Conservation (phyloP, 2,329 filamentous ascomycete species). For the Beauveria varroae region DNA sequence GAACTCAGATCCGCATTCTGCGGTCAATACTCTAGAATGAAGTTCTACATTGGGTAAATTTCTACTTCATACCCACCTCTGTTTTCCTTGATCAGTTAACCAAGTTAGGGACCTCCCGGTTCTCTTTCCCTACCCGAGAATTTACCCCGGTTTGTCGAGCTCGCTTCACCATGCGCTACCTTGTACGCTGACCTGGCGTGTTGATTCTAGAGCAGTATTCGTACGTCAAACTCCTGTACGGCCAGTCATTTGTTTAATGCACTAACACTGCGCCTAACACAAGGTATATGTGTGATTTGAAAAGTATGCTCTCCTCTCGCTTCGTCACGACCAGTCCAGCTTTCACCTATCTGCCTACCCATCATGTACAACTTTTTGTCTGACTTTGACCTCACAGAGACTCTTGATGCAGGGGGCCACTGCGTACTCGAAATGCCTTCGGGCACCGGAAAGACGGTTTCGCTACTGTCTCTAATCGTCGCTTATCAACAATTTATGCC, state of each 20-base stretch:
- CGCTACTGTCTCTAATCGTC: constrained; percentile 86
- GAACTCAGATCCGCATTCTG: neutral
- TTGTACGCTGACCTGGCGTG: constrained; percentile 13
- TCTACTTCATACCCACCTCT: neutral
- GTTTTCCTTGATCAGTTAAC: neutral
- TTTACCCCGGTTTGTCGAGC: constrained; percentile 43
- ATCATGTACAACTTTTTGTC: neutral
- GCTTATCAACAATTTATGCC: constrained; percentile 94
- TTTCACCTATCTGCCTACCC: neutral
- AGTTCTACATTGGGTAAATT: constrained; percentile 44
- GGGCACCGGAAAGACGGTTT: constrained; percentile 95
- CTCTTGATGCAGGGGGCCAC: constrained; percentile 88
- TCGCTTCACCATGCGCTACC: neutral
- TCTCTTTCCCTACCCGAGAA: constrained; percentile 51
- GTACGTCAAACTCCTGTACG: constrained; percentile 23
- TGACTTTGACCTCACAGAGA: constrained; percentile 35
- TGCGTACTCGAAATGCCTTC: constrained; percentile 99
- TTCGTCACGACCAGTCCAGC: neutral
- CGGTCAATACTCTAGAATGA: constrained; percentile 30
- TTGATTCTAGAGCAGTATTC: constrained; percentile 44
- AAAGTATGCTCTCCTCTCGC: constrained; percentile 31
- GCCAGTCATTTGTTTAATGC: neutral
- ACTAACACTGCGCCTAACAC: neutral
- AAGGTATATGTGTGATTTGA: constrained; percentile 52
- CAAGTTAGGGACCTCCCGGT: constrained; percentile 44